Percentiles rank a stretch among this genome's conserved stretches.
Evolutionary conservation across 2,329 filamentous ascomycete species (phyloP).

Genomic region (Penicillium decumbens): DNA sequence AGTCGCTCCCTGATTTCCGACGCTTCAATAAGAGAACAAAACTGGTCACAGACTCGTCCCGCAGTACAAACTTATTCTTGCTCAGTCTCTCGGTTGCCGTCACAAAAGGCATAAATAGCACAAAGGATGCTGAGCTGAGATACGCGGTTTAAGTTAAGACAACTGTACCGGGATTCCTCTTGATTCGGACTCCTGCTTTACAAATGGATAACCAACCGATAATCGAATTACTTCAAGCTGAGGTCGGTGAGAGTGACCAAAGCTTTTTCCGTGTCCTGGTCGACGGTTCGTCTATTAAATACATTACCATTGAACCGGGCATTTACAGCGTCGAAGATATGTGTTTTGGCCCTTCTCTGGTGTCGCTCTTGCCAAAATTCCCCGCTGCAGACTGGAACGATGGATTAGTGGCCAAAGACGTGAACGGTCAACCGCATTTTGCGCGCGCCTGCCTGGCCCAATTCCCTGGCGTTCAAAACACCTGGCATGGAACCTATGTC

Average conservation of each 20-base stretch:
- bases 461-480: constrained; percentile 20
- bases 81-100: too few species aligned
- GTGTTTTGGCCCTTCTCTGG: constrained; percentile 28
- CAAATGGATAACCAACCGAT: constrained; percentile 3
- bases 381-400: constrained; percentile 32
- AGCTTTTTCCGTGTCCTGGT: constrained; percentile 29
- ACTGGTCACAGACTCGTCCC: too few species aligned
- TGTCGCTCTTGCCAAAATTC: constrained; percentile 19
- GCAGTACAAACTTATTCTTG: too few species aligned
- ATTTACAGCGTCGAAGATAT: constrained; percentile 26
- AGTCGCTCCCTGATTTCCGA: too few species aligned
- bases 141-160: too few species aligned
- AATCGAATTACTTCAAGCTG: constrained; percentile 26
- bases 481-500: constrained; percentile 21
- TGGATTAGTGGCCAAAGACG: constrained; percentile 20
- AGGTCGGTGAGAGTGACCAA: constrained; percentile 25
- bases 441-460: constrained; percentile 8
- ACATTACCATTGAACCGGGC: constrained; percentile 26
- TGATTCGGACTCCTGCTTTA: too few species aligned
- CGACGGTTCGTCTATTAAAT: constrained; percentile 23
- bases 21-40: too few species aligned
- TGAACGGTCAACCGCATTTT: constrained; percentile 20
- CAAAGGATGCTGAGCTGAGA: too few species aligned
- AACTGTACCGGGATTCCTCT: too few species aligned
- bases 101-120: too few species aligned